Base-by-base conservation (phyloP, 805 yeast species). In the Candida rishiriensis region DNA sequence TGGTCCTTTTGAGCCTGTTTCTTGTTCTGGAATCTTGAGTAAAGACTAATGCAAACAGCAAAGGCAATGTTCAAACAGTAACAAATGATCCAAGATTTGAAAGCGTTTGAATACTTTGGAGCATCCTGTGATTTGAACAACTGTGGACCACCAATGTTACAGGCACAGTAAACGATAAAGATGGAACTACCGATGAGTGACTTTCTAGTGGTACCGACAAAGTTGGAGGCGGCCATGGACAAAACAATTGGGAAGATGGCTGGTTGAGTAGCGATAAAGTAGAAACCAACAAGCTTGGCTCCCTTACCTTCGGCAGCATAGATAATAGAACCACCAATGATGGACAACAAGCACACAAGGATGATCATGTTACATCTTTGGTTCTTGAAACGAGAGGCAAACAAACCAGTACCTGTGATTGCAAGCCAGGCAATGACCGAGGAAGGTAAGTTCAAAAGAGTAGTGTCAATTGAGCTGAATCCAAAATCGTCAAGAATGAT, bases 91-190 rank as follows among this genome's bases (percentile, higher is more conserved):
- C 79, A 71, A 1, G 80, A 70, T 35, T 73, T 66, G 53, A 78
- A 78, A 3, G 83, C 86, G 33, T 77, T 74, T 9, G 60, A 62
- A 57, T 83, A 85, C 17, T 61, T 58, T 14, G 88, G 88, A 17
- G 77, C 79, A 42, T 81, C 78, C 10, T 64, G 55, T 1, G 72
- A 62, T 47, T 69, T 70, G 67, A 84, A 85, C 15, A 85, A 70
- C 59, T 82, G 88, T 4, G 90, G 88, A 5, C 89, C 89, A 40
- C 79, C 76, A 39, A 84, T 66, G 57, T 81, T 79, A 14, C 87
- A 85, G 29, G 78, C 75, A 39, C 86, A 79, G 59, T 81, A 84
- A 10, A 77, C 78, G 42, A 82, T 69, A 63, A 83, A 70, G 34
- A 75, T 71, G 31, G 77, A 60, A 11, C 81, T 80, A 41, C 76